Percentiles rank a stretch among this genome's conserved stretches.
phyloP scores from a whole-genome alignment of 2,329 filamentous ascomycete species.

The Daldinia sp. region DNA sequence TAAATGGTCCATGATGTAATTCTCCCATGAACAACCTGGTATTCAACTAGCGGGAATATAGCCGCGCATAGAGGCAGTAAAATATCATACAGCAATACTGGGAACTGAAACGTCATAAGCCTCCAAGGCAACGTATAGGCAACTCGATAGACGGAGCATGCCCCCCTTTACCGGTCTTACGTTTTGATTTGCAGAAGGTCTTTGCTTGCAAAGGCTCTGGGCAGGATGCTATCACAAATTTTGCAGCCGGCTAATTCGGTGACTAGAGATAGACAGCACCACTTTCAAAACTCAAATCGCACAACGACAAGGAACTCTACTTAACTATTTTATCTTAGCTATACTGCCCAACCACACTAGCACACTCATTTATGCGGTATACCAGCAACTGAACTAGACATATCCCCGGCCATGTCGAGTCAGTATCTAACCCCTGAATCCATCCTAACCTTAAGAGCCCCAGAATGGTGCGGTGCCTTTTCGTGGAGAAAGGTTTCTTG shows the following conservation, averaged over 20 bases:
- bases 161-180: background rate
- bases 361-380: background rate
- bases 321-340: background rate
- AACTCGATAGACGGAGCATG: background rate
- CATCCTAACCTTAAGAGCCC: background rate
- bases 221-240: constrained; percentile 29
- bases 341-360: background rate
- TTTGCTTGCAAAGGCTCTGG: background rate
- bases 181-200: background rate
- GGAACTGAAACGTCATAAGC: background rate
- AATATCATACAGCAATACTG: background rate
- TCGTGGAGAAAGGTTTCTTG: background rate
- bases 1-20: background rate
- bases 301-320: constrained; percentile 8
- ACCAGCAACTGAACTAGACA: background rate
- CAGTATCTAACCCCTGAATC: background rate
- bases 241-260: constrained; percentile 9
- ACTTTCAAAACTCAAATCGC: constrained; percentile 24
- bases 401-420: background rate
- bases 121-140: background rate
- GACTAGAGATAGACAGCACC: constrained; percentile 18
- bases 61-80: background rate
- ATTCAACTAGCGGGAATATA: background rate
- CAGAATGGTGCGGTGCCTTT: background rate
- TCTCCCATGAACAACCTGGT: background rate